phyloP scores from a whole-genome alignment of 1,139 yeast species.

The Hyphopichia pseudoburtonii region DNA sequence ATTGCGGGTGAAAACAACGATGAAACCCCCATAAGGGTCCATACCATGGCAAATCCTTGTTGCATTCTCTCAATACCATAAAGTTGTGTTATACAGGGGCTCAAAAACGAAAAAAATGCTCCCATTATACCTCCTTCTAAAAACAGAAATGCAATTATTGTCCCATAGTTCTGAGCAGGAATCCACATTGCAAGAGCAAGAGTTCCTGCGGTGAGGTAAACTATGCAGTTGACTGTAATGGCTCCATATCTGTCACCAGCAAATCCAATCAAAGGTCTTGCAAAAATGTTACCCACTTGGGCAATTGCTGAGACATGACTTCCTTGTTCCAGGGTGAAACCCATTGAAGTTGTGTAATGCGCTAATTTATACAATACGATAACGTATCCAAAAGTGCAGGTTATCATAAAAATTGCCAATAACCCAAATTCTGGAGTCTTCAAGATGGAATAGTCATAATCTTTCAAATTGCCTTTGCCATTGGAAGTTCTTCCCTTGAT shows the following conservation, averaged over 20 bases:
- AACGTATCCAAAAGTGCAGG: slow-evolving; percentile 40
- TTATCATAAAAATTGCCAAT: slow-evolving; percentile 25
- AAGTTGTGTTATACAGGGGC: neutral
- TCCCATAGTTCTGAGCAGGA: slow-evolving; percentile 54
- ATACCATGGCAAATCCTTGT: neutral
- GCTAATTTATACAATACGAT: slow-evolving; percentile 36
- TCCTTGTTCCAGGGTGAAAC: slow-evolving; percentile 30
- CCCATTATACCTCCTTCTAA: slow-evolving; percentile 26
- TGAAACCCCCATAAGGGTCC: neutral
- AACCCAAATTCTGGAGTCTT: slow-evolving; percentile 27
- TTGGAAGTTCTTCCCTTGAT: slow-evolving; percentile 14
- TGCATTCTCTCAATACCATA: neutral
- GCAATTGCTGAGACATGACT: slow-evolving; percentile 52
- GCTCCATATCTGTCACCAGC: slow-evolving; percentile 48
- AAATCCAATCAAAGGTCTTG: slow-evolving; percentile 48
- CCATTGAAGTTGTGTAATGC: slow-evolving; percentile 28
- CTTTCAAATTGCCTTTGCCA: slow-evolving; percentile 20
- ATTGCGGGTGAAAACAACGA: slow-evolving; percentile 1
- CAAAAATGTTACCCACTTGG: slow-evolving; percentile 38
- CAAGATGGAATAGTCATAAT: slow-evolving; percentile 26
- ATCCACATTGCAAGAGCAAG: slow-evolving; percentile 59
- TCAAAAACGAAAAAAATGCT: slow-evolving; percentile 11
- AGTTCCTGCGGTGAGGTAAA: slow-evolving; percentile 33
- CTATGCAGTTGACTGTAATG: slow-evolving; percentile 38
- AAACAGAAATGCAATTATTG: slow-evolving; percentile 30